Evolutionary conservation across 495 filamentous ascomycete species (phyloP).

Genomic region (Daldinia grandis): DNA sequence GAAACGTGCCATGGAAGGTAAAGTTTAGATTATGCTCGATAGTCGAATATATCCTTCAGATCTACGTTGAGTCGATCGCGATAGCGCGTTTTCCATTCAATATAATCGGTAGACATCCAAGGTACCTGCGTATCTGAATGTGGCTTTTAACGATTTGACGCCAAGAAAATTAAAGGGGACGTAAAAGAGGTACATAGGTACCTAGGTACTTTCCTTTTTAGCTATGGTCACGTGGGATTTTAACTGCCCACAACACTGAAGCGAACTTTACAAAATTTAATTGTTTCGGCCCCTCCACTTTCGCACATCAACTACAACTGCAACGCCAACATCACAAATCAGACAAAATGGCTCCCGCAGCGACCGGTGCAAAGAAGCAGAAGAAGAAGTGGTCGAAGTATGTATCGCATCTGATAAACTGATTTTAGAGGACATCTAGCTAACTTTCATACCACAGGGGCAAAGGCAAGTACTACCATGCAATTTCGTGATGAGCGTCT

Average conservation of each 20-base stretch:
- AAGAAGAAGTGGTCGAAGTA: constrained; percentile 99
- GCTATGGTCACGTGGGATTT: constrained; percentile 29
- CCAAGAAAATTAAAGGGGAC: neutral
- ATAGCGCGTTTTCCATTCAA: neutral
- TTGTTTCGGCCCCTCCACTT: constrained; percentile 51
- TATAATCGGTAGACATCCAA: too few species aligned
- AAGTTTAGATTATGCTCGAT: neutral
- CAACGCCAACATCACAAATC: constrained; percentile 54
- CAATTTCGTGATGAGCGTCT: constrained; percentile 28
- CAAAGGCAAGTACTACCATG: constrained; percentile 43
- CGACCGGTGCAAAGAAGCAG: constrained; percentile 92
- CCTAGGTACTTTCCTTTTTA: neutral
- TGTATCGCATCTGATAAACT: constrained; percentile 11
- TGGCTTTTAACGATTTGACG: neutral
- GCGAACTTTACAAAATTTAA: constrained; percentile 47
- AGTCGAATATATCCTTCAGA: neutral
- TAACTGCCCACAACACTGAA: constrained; percentile 41
- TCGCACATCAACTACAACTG: constrained; percentile 50
- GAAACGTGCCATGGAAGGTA: neutral
- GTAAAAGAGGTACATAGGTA: neutral
- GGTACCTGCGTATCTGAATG: too few species aligned
- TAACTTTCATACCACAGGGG: constrained; percentile 43
- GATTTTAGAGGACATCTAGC: constrained; percentile 17
- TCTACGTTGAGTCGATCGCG: neutral
- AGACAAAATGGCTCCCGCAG: constrained; percentile 74